Evolutionary conservation across 495 filamentous ascomycete species (phyloP).

Genomic region (Aspergillus taichungensis): DNA sequence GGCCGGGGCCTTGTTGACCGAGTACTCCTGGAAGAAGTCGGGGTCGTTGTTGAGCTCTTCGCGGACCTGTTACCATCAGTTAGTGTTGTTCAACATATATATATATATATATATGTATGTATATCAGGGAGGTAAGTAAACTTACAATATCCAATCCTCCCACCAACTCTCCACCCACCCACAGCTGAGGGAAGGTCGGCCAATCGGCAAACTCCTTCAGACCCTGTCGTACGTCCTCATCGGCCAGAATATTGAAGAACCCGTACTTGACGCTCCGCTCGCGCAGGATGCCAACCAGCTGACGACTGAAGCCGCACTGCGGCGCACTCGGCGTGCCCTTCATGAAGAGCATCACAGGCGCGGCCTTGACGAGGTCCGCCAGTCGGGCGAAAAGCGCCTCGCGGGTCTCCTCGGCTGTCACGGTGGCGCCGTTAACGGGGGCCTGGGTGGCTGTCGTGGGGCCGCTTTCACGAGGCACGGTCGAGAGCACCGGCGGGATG

Average conservation of each 20-base stretch:
- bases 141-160: constrained; percentile 93
- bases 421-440: constrained; percentile 24
- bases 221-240: constrained; percentile 94
- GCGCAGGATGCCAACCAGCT: constrained; percentile 74
- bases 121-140: constrained; percentile 12
- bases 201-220: constrained; percentile 92
- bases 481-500: constrained; percentile 45
- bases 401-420: constrained; percentile 51
- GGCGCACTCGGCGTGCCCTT: constrained; percentile 77
- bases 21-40: constrained; percentile 67
- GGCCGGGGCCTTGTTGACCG: constrained; percentile 30
- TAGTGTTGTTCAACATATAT: too few relatives aligned
- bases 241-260: constrained; percentile 97
- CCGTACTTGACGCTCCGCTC: constrained; percentile 90
- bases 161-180: constrained; percentile 73
- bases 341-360: constrained; percentile 93
- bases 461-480: constrained; percentile 35
- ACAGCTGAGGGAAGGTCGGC: constrained; percentile 94
- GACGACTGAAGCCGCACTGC: constrained; percentile 90
- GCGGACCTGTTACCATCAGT: constrained; percentile 50
- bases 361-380: constrained; percentile 76
- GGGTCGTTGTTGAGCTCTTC: constrained; percentile 64
- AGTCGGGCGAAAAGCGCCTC: constrained; percentile 74
- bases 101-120: too few relatives aligned
- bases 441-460: constrained; percentile 27